phyloP scores from a whole-genome alignment of 768 basidiomycete genomes.

The Phaffia tasmanica region DNA sequence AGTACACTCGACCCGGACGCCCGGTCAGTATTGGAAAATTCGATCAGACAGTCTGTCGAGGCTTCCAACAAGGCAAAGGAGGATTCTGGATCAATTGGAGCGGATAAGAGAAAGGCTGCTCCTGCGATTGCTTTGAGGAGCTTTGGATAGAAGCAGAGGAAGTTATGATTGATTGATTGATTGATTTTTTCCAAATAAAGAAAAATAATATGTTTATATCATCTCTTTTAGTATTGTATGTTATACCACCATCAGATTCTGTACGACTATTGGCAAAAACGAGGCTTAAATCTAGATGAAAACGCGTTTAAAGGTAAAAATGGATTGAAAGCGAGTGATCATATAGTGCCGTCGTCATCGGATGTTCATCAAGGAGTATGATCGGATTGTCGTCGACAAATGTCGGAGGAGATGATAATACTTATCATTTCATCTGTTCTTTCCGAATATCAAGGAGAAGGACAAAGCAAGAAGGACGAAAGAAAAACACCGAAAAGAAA shows the following conservation, averaged over 20 bases:
- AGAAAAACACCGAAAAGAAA: not conserved
- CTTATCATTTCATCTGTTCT: not conserved
- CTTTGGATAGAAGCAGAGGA: not conserved
- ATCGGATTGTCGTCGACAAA: not conserved
- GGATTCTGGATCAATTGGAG: too few species aligned
- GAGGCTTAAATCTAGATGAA: too few species aligned
- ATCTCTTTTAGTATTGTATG: too few species aligned
- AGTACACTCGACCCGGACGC: conserved; percentile 50
- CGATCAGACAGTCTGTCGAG: conserved; percentile 59
- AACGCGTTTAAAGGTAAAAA: too few species aligned
- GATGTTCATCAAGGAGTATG: too few species aligned
- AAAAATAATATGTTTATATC: too few species aligned
- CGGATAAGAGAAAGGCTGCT: conserved; percentile 5
- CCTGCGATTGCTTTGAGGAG: conserved; percentile 13
- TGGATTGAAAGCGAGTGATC: too few species aligned
- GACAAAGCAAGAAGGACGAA: not conserved
- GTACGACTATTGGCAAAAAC: too few species aligned
- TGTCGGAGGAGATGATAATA: not conserved
- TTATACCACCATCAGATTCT: too few species aligned
- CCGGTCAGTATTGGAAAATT: conserved; percentile 58
- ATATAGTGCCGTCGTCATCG: too few species aligned
- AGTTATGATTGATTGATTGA: too few species aligned
- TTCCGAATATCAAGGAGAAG: not conserved
- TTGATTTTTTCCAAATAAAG: too few species aligned
- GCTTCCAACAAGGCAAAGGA: not conserved